Base-by-base conservation (phyloP, 1,284 basidiomycete genomes). In the Ustilago tritici region DNA sequence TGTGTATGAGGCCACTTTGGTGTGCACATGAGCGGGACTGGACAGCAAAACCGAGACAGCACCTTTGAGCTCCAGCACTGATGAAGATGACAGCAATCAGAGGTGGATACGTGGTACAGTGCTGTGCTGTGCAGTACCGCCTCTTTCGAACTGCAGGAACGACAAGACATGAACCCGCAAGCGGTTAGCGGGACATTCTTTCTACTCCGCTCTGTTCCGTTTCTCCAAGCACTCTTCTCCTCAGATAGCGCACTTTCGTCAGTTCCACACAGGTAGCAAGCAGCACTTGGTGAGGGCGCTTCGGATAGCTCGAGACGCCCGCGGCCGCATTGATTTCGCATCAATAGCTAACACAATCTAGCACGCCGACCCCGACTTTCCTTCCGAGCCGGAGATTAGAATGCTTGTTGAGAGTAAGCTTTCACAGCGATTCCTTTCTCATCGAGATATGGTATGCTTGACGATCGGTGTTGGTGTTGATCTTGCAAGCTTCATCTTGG, bases 141-240 rank as follows among this genome's bases (percentile, higher is more conserved):
- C 35, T n/a, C 49, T 34, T 19, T 3, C 7, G 23, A 19, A 36
- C 32, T 36, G 52, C 52, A 54, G 52, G 34, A 54, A 54, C 52
- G 32, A 54, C 15, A n/a, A 28, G n/a, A 50, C 14, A 28, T 15
- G 10, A 34, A 7, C 5, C 47, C 47, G 28, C 28, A 50, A 50
- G 52, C 52, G 52, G 34, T n/a, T 54, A 54, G 34, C 52, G 52
- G 52, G 52, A 54, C 52, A 36, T 54, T 36, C 5, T 54, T 54
- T 4, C 14, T 12, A 50, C 47, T 50, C 47, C 28, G 47, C 34
- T 41, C 14, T 19, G 2, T 46, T 46, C n/a, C 8, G 19, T 6
- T 19, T 41, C 17, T 19, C 10, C 10, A 46, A 46, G n/a, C 15
- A 34, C n/a, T 17, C 6, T 46, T 46, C 6, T 46, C 43, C 2